phyloP scores from a whole-genome alignment of 495 filamentous ascomycete species.

The Chaetomium cochliodes region DNA sequence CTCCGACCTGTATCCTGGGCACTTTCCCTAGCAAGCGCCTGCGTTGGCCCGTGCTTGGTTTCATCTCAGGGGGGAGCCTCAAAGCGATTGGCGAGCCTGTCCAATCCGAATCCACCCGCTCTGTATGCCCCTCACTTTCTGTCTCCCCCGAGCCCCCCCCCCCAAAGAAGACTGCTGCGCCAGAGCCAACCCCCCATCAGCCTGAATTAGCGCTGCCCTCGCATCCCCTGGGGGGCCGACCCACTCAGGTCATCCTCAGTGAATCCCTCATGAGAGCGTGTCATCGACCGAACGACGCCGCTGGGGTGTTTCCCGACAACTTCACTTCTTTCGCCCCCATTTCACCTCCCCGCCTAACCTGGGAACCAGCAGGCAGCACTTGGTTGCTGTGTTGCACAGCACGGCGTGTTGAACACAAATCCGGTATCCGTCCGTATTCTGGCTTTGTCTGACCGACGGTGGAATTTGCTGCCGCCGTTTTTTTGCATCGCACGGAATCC shows the following conservation, averaged over 20 bases:
- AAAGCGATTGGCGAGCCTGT: conserved; percentile 33
- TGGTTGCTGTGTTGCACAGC: conserved; percentile 19
- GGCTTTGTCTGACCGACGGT: conserved; percentile 18
- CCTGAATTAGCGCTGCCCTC: conserved; percentile 32
- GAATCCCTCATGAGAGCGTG: conserved; percentile 12
- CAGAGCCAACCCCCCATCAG: conserved; percentile 22
- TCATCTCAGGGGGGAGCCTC: conserved; percentile 28
- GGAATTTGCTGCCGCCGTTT: conserved; percentile 12
- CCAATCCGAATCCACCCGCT: conserved; percentile 30
- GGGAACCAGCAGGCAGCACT: conserved; percentile 12
- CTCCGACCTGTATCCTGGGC: conserved; percentile 1
- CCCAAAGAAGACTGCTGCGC: conserved; percentile 1
- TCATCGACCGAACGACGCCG: conserved; percentile 3
- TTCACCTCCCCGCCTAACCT: neutral
- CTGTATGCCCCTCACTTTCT: conserved; percentile 15
- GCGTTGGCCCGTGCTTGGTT: conserved; percentile 34
- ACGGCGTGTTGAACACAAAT: conserved; percentile 20
- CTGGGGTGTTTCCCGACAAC: neutral
- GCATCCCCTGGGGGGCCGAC: conserved; percentile 15
- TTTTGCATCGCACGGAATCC: conserved; percentile 11
- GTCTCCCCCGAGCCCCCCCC: too few relatives aligned
- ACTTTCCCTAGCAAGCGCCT: conserved; percentile 33
- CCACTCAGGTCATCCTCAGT: conserved; percentile 6
- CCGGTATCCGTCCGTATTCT: conserved; percentile 25
- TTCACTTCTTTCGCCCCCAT: neutral